Base-by-base conservation (phyloP, 441 rosid genomes). In the Corymbia calophylla region DNA sequence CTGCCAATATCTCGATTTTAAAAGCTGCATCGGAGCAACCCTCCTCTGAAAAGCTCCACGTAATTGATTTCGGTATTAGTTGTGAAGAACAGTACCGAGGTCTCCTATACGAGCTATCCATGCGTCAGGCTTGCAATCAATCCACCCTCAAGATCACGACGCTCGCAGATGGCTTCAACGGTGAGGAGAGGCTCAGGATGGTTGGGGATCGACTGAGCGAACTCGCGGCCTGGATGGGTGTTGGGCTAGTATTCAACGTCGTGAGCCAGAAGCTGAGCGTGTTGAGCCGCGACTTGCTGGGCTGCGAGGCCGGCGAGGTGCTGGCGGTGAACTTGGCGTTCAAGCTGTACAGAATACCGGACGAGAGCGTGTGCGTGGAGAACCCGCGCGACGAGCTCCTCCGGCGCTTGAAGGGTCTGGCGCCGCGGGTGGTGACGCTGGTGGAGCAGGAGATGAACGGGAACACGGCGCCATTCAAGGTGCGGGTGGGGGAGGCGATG, bases 401-500 rank as follows among this genome's bases (percentile, higher is more conserved):
- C 88, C 94, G 99, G 89, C 95, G 96, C 91, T 99, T 95, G 90
- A 98, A 96, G 90, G 91, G 92, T 18, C 88, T 97, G 14, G 87
- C 90, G 4, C 99, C 99, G 89, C 92, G 94, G 88, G 96, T 98
- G 89, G 98, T 98, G 39, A 95, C 99, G 3, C 6, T 97, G 8
- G 97, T 97, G 68, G 99, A 98, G 94, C 98, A 97, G 87, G 99
- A 98, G 64, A 90, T 95, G 95, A 97, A 95, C 92, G 92, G 97
- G 1, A 98, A 98, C 51, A 96, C 99, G 87, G 97, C 99, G 39
- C 96, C 99, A 85, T 96, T 97, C 91, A 8, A 93, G 86, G 92
- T 94, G 55, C 93, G 99, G 53, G 97, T 95, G 47, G 93, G 92
- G 51, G 99, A 98, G 91, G 89, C 93, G 4, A 89, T 92, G 70